Evolutionary conservation across 371 early-diverging fungal genomes (phyloP).

Genomic region (Mucor saturninus): DNA sequence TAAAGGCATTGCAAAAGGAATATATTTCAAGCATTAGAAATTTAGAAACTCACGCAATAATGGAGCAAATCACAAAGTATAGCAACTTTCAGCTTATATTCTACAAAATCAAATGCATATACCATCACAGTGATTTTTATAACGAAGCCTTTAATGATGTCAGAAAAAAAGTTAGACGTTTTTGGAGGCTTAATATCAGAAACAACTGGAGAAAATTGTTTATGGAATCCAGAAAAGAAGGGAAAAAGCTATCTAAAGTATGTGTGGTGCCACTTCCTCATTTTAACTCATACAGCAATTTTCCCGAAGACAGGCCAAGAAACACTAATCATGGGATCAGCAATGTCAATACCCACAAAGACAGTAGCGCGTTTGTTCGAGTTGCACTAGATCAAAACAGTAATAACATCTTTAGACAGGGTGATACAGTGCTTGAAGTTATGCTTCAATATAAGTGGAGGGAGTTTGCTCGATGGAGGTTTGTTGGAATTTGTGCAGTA

Average conservation of each 20-base stretch:
- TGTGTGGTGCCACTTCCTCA: constrained; percentile 17
- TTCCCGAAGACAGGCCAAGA: constrained; percentile 9
- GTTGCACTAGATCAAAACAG: constrained; percentile 2
- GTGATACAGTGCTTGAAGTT: constrained; percentile 18
- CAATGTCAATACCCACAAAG: not conserved
- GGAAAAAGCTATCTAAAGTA: not conserved
- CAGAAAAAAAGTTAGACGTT: not conserved
- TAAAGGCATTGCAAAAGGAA: constrained; percentile 3
- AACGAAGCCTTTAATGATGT: not conserved
- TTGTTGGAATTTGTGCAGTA: not conserved
- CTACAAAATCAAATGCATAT: too few species aligned
- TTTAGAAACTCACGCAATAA: constrained; percentile 11
- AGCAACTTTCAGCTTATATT: not conserved
- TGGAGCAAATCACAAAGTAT: constrained; percentile 14
- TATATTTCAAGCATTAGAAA: constrained; percentile 8
- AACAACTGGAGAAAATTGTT: not conserved
- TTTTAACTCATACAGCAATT: constrained; percentile 15
- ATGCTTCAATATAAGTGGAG: constrained; percentile 22
- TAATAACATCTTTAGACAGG: constrained; percentile 18
- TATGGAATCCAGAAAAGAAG: not conserved
- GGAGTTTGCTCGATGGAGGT: constrained; percentile 6
- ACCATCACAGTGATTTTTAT: too few species aligned
- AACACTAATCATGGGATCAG: not conserved
- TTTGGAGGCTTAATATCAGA: not conserved
- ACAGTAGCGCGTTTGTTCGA: constrained; percentile 2